Evolutionary conservation across 345 rosid genomes (phyloP).

Genomic region (Populus euphratica): DNA sequence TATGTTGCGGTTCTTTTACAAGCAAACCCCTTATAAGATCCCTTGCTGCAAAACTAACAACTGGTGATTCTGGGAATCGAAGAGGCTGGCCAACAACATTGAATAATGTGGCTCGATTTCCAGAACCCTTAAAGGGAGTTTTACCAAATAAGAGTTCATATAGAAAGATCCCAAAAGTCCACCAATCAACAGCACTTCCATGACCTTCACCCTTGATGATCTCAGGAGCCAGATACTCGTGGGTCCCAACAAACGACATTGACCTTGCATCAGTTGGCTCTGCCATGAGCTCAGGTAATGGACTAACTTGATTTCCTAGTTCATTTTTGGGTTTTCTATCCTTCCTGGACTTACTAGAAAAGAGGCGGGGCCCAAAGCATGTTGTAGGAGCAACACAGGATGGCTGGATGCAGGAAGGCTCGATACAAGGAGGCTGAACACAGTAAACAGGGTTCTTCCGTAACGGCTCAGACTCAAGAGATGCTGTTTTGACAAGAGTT

Average conservation of each 20-base stretch:
- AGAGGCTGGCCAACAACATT: slow-evolving; percentile 93
- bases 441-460: slow-evolving; percentile 67
- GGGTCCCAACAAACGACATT: slow-evolving; percentile 95
- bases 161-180: slow-evolving; percentile 88
- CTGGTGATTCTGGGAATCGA: slow-evolving; percentile 72
- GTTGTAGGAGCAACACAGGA: slow-evolving; percentile 79
- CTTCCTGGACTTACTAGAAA: slow-evolving; percentile 79
- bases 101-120: slow-evolving; percentile 76
- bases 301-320: slow-evolving; percentile 69
- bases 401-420: slow-evolving; percentile 79
- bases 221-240: slow-evolving; percentile 86
- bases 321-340: slow-evolving; percentile 68
- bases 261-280: slow-evolving; percentile 92
- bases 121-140: slow-evolving; percentile 92
- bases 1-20: slow-evolving; percentile 82
- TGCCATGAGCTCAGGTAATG: slow-evolving; percentile 81
- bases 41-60: slow-evolving; percentile 78
- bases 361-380: slow-evolving; percentile 81
- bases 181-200: slow-evolving; percentile 98
- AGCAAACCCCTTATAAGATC: slow-evolving; percentile 76
- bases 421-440: slow-evolving; percentile 78
- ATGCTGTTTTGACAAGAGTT: slow-evolving; percentile 60
- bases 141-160: slow-evolving; percentile 82
- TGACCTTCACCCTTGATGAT: slow-evolving; percentile 93
- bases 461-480: slow-evolving; percentile 59